These are phyloP conservation scores for Dictyostelium firmibasis DNA, from an alignment of 78 protist species.

Conservation along the genomic window DNA sequence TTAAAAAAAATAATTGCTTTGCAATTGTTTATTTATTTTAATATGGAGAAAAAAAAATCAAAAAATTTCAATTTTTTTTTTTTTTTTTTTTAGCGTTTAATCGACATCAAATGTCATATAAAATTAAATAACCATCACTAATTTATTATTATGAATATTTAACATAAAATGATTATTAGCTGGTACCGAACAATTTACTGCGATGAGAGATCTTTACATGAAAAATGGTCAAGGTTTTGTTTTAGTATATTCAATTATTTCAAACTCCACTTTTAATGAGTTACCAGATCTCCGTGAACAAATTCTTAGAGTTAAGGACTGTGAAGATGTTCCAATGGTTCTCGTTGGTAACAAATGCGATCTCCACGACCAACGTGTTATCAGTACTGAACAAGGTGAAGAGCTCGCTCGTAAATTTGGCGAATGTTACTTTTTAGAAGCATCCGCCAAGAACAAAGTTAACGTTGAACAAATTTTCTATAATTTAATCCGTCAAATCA, in stretches of 20 bases:
- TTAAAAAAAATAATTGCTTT: not conserved
- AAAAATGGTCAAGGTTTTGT: constrained; percentile 94
- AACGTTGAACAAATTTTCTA: constrained; percentile 89
- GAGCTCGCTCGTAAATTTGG: constrained; percentile 73
- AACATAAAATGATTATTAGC: not conserved
- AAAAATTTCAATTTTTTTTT: not conserved
- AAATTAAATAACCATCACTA: not conserved
- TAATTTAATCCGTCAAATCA: constrained; percentile 87
- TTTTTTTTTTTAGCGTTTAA: not conserved
- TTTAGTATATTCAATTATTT: constrained; percentile 90
- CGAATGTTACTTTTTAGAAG: constrained; percentile 84
- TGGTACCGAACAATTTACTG: constrained; percentile 88
- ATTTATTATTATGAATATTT: not conserved
- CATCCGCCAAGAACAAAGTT: constrained; percentile 86
- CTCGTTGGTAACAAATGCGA: constrained; percentile 96
- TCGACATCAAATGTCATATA: too few relatives aligned
- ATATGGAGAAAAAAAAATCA: not conserved
- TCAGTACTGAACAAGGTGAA: constrained; percentile 87
- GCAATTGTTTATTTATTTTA: not conserved
- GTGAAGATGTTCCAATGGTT: constrained; percentile 91
- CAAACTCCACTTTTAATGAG: constrained; percentile 84
- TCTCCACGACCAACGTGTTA: constrained; percentile 85
- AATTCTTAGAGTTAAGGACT: constrained; percentile 89
- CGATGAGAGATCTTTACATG: constrained; percentile 91
- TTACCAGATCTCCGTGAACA: constrained; percentile 86